Evolutionary conservation across 176 grass and related monocot genomes (phyloP), one percentile per base, ranked within the genome.

Genomic region (Themeda triandra): DNA sequence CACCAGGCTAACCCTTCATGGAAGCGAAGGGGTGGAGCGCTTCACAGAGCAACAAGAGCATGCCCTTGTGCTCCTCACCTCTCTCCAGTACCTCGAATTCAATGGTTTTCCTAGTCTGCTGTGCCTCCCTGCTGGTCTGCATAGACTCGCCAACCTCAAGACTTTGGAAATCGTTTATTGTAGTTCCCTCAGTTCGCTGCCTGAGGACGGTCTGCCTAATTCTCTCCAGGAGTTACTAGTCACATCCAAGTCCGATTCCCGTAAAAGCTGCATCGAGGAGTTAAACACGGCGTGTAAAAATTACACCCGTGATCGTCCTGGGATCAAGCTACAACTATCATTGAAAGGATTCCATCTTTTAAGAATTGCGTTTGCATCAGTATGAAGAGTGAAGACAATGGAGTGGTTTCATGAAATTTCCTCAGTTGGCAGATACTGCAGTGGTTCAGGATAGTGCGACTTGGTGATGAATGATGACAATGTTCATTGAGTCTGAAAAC

Each of bases 211-310:
- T 21, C 32, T 39, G 18, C 66, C 66, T 10, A 12, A 10, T 69
- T 69, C 33, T 12, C 66, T 69, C 19, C 18, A 69, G 21, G 4
- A 12, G 18, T 23, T 66, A 7, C 1, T 3, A 15, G 12, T 65
- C 28, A 13, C 0, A 9, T 18, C 4, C 45, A 46, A 13, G 0
- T 0, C 6, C 6, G 4, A 10, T 2, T 35, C 33, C 41, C 44
- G 4, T 45, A 14, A 14, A 45, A 45, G 5, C 28, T 3, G 6
- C 6, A 33, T 4, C n/a, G n/a, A n/a, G 15, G 17, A 67, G 31
- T 7, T 67, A 39, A 5, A 7, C 6, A 39, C 1, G 37, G 37
- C 33, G 4, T 68, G 32, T 32, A 68, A 0, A 23, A 11, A 68
- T 37, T 68, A 23, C 18, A 19, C 21, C 66, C 17, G 3, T 0